Evolutionary conservation across 768 basidiomycete species (phyloP).

Genomic region (Lanmaoa pseudosensibilis): DNA sequence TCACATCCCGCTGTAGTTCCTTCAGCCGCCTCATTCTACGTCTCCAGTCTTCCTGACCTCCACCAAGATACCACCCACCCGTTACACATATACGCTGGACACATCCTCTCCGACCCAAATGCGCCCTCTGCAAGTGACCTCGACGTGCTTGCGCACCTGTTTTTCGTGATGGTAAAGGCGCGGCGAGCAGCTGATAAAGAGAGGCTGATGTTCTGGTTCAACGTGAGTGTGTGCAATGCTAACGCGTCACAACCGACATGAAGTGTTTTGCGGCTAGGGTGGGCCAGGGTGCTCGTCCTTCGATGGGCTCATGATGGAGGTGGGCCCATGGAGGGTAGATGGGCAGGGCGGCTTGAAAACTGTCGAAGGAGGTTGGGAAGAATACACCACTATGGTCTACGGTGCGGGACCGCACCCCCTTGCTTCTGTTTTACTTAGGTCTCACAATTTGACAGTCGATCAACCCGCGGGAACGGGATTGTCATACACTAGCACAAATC

Average conservation of each 20-base stretch:
- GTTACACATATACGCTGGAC: constrained; percentile 81
- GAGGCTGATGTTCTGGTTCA: constrained; percentile 94
- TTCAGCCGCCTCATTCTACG: constrained; percentile 83
- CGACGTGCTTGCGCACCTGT: constrained; percentile 76
- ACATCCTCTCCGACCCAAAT: constrained; percentile 77
- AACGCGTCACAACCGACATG: background rate
- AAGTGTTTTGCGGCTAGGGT: constrained; percentile 49
- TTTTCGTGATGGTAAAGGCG: constrained; percentile 89
- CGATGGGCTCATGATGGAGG: constrained; percentile 96
- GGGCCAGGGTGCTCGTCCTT: constrained; percentile 98
- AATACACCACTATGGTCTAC: constrained; percentile 92
- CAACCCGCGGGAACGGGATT: constrained; percentile 97
- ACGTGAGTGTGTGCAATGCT: constrained; percentile 50
- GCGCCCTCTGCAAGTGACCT: constrained; percentile 47
- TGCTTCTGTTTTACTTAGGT: constrained; percentile 1
- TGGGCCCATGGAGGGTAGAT: constrained; percentile 89
- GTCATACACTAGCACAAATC: constrained; percentile 84
- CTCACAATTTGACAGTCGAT: constrained; percentile 63
- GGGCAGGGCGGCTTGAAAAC: constrained; percentile 68
- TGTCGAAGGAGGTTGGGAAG: constrained; percentile 93
- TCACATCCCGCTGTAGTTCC: constrained; percentile 47
- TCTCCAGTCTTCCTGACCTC: constrained; percentile 72
- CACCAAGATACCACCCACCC: constrained; percentile 70
- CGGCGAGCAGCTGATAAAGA: constrained; percentile 86
- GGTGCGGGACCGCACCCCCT: constrained; percentile 50